These are phyloP conservation scores for Persicaria tinctoria DNA, from an alignment of 148 eudicot species.

Conservation along the genomic window DNA sequence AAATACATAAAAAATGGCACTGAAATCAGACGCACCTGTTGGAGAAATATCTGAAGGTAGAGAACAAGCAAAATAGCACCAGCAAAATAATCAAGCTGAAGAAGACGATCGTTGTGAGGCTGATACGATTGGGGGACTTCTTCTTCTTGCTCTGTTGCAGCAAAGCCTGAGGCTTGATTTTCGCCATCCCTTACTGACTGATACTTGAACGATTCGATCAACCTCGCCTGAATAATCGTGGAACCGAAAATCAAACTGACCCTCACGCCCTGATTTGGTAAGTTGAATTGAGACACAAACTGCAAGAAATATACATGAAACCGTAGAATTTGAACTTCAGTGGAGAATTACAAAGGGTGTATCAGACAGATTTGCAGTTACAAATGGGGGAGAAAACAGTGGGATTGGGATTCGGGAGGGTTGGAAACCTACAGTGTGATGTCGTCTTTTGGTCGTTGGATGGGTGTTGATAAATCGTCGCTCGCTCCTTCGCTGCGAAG, in stretches of 20 bases:
- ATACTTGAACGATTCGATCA: neutral
- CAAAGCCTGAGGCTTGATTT: constrained; percentile 90
- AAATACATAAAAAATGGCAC: neutral
- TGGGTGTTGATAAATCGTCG: neutral
- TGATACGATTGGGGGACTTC: constrained; percentile 73
- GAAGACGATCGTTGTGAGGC: constrained; percentile 43
- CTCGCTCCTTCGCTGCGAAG: neutral
- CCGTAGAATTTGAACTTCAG: neutral
- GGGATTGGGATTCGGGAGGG: neutral
- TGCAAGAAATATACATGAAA: neutral
- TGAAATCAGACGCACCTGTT: constrained; percentile 39
- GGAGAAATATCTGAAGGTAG: constrained; percentile 66
- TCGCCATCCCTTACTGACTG: constrained; percentile 43
- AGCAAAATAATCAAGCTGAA: constrained; percentile 48
- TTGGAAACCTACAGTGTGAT: constrained; percentile 1
- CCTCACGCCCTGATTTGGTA: neutral
- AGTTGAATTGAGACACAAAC: neutral
- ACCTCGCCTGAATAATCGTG: constrained; percentile 1
- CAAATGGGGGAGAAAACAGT: constrained; percentile 2
- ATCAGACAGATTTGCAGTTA: neutral
- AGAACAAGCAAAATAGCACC: constrained; percentile 55
- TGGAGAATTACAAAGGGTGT: neutral
- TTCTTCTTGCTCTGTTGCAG: constrained; percentile 94
- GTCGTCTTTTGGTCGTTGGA: neutral
- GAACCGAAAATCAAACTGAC: neutral